Conservation (phyloP, 176 grass and related monocot species). For the Miscanthus lutarioriparius region DNA sequence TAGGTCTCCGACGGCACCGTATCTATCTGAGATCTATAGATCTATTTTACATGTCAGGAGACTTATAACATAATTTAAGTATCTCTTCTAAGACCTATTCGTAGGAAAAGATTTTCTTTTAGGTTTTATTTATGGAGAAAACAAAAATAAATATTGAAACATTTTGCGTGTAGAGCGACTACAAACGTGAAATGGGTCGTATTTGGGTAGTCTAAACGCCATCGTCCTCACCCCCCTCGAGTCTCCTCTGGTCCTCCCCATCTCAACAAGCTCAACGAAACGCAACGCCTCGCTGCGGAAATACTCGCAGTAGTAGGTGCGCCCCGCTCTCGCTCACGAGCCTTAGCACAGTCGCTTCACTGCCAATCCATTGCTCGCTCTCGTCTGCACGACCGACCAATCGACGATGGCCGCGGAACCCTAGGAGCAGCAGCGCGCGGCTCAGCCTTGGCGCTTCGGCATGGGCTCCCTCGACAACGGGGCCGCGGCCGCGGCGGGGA, state of each 20-base stretch:
- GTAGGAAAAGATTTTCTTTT: too few species aligned
- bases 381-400: neutral
- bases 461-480: slow-evolving; percentile 79
- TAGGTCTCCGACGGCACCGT: too few species aligned
- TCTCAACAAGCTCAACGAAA: slow-evolving; percentile 19
- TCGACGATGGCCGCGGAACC: slow-evolving; percentile 33
- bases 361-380: neutral
- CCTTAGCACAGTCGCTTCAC: slow-evolving; percentile 14
- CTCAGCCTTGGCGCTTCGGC: neutral
- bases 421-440: neutral
- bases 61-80: too few species aligned
- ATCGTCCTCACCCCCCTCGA: neutral
- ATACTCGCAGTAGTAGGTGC: neutral
- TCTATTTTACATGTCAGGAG: too few species aligned
- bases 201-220: slow-evolving; percentile 38
- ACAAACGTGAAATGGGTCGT: too few species aligned
- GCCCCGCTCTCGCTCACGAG: slow-evolving; percentile 25
- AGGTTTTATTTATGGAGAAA: too few species aligned
- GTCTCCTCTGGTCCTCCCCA: too few species aligned
- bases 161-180: too few species aligned
- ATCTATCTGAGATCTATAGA: too few species aligned
- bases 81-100: too few species aligned
- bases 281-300: slow-evolving; percentile 5
- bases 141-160: too few species aligned
- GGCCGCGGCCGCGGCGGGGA: slow-evolving; percentile 19